phyloP scores from a whole-genome alignment of 306 rosid species.

The Luffa aegyptiaca region DNA sequence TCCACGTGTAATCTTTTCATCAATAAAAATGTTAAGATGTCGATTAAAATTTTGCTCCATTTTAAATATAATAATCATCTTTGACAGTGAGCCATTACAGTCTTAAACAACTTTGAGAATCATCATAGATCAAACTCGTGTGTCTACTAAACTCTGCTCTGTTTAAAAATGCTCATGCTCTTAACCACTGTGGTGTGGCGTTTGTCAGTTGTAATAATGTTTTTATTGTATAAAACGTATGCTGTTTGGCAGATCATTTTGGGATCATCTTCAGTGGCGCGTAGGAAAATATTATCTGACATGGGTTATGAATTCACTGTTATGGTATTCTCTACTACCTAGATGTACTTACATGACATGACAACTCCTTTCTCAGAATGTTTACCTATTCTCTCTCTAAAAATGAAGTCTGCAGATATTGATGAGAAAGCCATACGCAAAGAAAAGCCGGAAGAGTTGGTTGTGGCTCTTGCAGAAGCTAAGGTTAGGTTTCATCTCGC shows the following conservation, averaged over 20 bases:
- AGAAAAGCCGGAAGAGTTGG: slow-evolving; percentile 77
- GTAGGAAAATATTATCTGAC: slow-evolving; percentile 17
- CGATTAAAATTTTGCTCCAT: not conserved
- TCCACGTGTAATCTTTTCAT: not conserved
- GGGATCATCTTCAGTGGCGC: slow-evolving; percentile 17
- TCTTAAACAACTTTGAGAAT: not conserved
- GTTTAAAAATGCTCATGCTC: not conserved
- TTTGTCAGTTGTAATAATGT: not conserved
- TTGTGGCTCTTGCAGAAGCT: slow-evolving; percentile 85
- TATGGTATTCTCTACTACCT: slow-evolving; percentile 15
- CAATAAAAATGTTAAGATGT: not conserved
- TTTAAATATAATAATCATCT: not conserved
- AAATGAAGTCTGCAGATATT: slow-evolving; percentile 74
- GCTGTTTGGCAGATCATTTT: slow-evolving; percentile 13
- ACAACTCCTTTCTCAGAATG: not conserved
- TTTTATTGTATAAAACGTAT: not conserved
- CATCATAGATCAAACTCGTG: not conserved
- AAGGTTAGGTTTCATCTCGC: slow-evolving; percentile 41
- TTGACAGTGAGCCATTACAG: not conserved
- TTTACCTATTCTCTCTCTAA: not conserved
- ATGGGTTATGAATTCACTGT: slow-evolving; percentile 19
- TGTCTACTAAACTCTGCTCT: not conserved
- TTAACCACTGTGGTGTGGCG: not conserved
- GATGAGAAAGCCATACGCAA: slow-evolving; percentile 82
- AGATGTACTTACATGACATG: not conserved